Conservation (phyloP, 2,329 filamentous ascomycete species). For the Plenodomus biglobosus region DNA sequence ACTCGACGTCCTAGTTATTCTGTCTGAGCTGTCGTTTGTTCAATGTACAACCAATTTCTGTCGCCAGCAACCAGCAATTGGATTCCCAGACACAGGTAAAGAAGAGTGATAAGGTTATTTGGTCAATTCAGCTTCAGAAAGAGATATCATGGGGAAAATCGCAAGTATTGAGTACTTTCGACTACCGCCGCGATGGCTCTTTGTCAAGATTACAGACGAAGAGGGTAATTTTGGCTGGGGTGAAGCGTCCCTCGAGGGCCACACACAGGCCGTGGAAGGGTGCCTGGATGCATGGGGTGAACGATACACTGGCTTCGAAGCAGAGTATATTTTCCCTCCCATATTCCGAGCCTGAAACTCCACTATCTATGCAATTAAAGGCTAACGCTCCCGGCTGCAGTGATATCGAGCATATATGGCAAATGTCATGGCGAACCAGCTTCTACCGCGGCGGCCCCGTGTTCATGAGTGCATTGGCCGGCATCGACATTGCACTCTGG, state of each 20-base stretch:
- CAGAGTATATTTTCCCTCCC: slow-evolving; percentile 56
- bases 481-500: slow-evolving; percentile 79
- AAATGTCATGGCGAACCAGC: slow-evolving; percentile 65
- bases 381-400: slow-evolving; percentile 45
- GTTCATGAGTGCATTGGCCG: slow-evolving; percentile 76
- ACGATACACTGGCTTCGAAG: slow-evolving; percentile 66
- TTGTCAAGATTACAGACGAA: slow-evolving; percentile 74
- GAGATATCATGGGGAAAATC: slow-evolving; percentile 64
- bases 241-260: slow-evolving; percentile 72
- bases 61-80: too few species aligned
- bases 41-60: too few species aligned
- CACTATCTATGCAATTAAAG: too few species aligned
- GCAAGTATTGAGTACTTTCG: slow-evolving; percentile 71
- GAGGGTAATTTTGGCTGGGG: slow-evolving; percentile 69
- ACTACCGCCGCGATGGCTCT: slow-evolving; percentile 73
- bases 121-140: too few species aligned
- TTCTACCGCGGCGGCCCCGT: slow-evolving; percentile 80
- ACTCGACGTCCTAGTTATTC: too few species aligned
- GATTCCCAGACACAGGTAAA: too few species aligned
- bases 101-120: too few species aligned
- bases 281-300: slow-evolving; percentile 67
- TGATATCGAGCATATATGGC: slow-evolving; percentile 81
- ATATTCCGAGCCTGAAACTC: not conserved
- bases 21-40: too few species aligned
- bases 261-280: slow-evolving; percentile 73